Evolutionary conservation across 805 yeast species (phyloP).

Genomic region (Spathaspora girioi): DNA sequence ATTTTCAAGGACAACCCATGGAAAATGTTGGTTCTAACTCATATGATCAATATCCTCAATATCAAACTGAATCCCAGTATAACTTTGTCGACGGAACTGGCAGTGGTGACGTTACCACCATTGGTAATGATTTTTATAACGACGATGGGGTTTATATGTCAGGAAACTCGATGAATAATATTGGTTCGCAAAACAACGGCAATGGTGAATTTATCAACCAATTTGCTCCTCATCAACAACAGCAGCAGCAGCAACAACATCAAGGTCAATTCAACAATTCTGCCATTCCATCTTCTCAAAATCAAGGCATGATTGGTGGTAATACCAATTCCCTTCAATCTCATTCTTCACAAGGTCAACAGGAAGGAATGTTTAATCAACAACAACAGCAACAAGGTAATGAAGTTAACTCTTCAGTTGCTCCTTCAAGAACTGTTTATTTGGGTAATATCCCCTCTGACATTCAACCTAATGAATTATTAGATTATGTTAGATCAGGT

Average conservation of each 20-base stretch:
- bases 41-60: slow-evolving; percentile 11
- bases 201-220: neutral
- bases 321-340: neutral
- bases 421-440: slow-evolving; percentile 83
- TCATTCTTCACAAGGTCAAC: neutral
- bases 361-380: neutral
- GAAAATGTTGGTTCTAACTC: slow-evolving; percentile 11
- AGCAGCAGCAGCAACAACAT: neutral
- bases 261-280: slow-evolving; percentile 1
- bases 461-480: slow-evolving; percentile 72
- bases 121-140: slow-evolving; percentile 20
- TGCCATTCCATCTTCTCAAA: neutral
- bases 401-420: slow-evolving; percentile 20
- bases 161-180: neutral
- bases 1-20: slow-evolving; percentile 4
- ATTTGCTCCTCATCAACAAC: neutral
- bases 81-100: neutral
- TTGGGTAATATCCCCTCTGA: slow-evolving; percentile 85
- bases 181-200: neutral
- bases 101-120: neutral
- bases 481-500: slow-evolving; percentile 90
- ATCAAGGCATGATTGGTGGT: neutral
- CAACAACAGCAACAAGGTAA: slow-evolving; percentile 1
- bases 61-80: slow-evolving; percentile 16
- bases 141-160: slow-evolving; percentile 15